A percentile compares a stretch with the other conserved stretches of the same genome.
These are phyloP conservation scores for Coemansia sp. DNA, from an alignment of 192 early-diverging fungal species.

Conservation along the genomic window DNA sequence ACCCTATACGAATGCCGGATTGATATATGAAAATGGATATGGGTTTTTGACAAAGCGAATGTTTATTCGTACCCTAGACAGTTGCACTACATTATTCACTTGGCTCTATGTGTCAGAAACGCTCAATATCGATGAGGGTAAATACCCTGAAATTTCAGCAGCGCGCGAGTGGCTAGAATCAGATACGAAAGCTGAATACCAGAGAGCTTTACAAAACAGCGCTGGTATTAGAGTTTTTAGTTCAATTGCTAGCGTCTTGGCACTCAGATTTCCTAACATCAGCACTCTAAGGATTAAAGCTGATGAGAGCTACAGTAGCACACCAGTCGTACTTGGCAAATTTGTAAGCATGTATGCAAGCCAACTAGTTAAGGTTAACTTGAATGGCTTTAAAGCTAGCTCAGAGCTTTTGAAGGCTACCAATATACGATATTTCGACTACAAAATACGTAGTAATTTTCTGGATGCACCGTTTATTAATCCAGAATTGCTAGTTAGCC, in stretches of 20 bases:
- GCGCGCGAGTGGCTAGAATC: not conserved
- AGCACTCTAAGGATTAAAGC: not conserved
- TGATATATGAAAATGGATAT: not conserved
- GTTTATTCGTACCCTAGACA: not conserved
- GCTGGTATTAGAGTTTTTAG: not conserved
- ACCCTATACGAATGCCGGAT: not conserved
- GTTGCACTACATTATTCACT: not conserved
- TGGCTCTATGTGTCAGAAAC: not conserved
- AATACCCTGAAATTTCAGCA: not conserved
- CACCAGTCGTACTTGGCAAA: not conserved
- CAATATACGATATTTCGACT: not conserved
- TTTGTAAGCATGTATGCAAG: not conserved
- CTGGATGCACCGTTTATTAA: not conserved
- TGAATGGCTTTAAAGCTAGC: not conserved
- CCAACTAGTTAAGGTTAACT: not conserved
- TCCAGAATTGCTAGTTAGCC: not conserved
- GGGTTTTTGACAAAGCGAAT: not conserved
- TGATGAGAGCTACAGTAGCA: not conserved
- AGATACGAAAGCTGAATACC: not conserved
- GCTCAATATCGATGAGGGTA: not conserved
- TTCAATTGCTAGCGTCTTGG: not conserved
- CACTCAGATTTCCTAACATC: not conserved
- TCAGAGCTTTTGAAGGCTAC: not conserved
- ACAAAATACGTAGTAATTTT: not conserved
- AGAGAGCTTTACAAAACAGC: not conserved